A percentile compares a stretch with the other conserved stretches of the same genome.
These are phyloP conservation scores for Candida patagonica DNA, from an alignment of 805 yeast species.

Conservation along the genomic window DNA sequence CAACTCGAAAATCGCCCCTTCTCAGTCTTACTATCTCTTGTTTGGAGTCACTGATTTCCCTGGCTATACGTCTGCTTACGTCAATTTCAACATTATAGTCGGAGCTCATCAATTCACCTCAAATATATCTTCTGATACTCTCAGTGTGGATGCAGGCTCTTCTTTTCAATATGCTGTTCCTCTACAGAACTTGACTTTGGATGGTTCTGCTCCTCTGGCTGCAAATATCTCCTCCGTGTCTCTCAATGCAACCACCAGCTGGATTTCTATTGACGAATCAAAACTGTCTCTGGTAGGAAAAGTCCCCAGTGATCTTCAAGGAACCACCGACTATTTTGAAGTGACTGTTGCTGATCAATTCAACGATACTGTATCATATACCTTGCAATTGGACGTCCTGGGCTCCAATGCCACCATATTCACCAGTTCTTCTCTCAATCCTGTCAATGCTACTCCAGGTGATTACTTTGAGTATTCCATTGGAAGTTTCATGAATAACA, in stretches of 20 bases:
- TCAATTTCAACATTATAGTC: slow-evolving; percentile 61
- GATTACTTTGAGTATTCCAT: slow-evolving; percentile 45
- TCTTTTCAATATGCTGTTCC: slow-evolving; percentile 52
- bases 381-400: slow-evolving; percentile 18
- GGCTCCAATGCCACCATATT: slow-evolving; percentile 21
- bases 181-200: slow-evolving; percentile 51
- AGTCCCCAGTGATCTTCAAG: slow-evolving; percentile 44
- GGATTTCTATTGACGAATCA: slow-evolving; percentile 56
- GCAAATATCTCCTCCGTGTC: slow-evolving; percentile 47
- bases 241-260: slow-evolving; percentile 49
- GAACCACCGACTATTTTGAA: slow-evolving; percentile 24
- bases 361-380: slow-evolving; percentile 26
- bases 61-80: slow-evolving; percentile 65
- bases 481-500: slow-evolving; percentile 8
- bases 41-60: slow-evolving; percentile 71
- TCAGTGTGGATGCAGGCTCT: slow-evolving; percentile 62
- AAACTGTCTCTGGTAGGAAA: slow-evolving; percentile 63
- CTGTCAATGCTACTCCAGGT: slow-evolving; percentile 65
- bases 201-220: slow-evolving; percentile 40
- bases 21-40: slow-evolving; percentile 55
- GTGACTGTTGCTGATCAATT: slow-evolving; percentile 34
- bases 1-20: slow-evolving; percentile 83
- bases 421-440: slow-evolving; percentile 39
- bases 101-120: slow-evolving; percentile 86
- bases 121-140: slow-evolving; percentile 44